Evolutionary conservation across 495 filamentous ascomycete genomes (phyloP), one percentile per base, ranked within the genome.

Genomic region (Darksidea phi): DNA sequence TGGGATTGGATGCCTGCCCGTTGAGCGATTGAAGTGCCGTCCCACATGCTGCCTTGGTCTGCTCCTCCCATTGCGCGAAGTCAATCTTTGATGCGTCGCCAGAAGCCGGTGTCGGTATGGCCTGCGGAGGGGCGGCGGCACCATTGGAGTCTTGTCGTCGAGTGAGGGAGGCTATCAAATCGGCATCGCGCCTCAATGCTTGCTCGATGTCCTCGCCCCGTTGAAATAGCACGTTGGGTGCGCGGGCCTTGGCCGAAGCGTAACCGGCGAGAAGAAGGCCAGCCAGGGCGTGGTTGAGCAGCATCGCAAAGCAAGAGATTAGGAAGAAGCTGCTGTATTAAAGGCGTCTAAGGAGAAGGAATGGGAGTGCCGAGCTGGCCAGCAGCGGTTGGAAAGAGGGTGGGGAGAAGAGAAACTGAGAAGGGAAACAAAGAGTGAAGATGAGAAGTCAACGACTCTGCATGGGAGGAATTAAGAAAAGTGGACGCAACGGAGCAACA

Each of bases 1-100:
- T 83, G 2, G 86, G 84, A 52, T 89, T 90, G 4, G 78, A 77
- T 11, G 81, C 80, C 23, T 68, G 59, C 0, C 73, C 70, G 10
- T 74, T 67, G n/a, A 87, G 73, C 12, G 64, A 58, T 4, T 66
- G 63, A 11, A 87, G 69, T 1, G 79, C 71, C 18, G 72, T 71
- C 50, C 64, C 67, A 71, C 85, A 88, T 6, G 85, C 84, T 12
- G 68, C 62, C 34, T 72, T 67, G 3, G 79, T 83, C 49, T 73
- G 66, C n/a, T 68, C 69, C 62, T 86, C 75, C 82, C 83, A 87
- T 28, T 47, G 43, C 6, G 54, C 56, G 18, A 67, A 26, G 51
- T 68, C 42, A 6, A 50, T 48, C 57, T 55, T 64, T n/a, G 60
- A 23, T 56, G 61, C 56, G 37, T 64, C 60, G 8, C 65, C 65